Base-by-base conservation (phyloP, 2,329 filamentous ascomycete genomes). In the Dichotomopilus funicola region DNA sequence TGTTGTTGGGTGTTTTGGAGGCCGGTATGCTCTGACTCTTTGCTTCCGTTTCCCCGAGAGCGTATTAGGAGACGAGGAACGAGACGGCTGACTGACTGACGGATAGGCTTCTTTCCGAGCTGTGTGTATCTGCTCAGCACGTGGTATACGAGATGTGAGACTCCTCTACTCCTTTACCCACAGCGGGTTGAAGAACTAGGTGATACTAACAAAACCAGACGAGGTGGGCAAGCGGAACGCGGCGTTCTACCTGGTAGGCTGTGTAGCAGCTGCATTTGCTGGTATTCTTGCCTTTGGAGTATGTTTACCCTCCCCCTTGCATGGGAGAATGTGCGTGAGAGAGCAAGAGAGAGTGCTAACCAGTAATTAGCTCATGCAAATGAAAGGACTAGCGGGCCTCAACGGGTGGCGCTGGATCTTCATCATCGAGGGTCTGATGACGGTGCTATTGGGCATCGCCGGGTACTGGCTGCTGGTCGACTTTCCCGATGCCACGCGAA, bases 101-200 rank as follows among this genome's bases (percentile, higher is more conserved):
- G 8, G 12, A 34, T 34, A 63, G 61, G 86, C 0, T 88, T 86
- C 70, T 89, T 89, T 68, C 85, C 86, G 0, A 80, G 81, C 51
- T 85, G 80, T 50, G 83, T 87, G 0, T 89, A 88, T 64, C 72
- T 89, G 5, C 77, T 90, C n/a, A 85, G 81, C 57, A 87, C 83
- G 38, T 90, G 85, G 85, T 88, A 87, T 65, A 85, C 83, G 0
- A 72, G 83, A 68, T 85, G 79, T 81, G 68, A 75, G 77, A 67
- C 4, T 3, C 19, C 19, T 27, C n/a, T 27, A 27, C 19, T 3
- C 19, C 19, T 3, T 27, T 13, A 10, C 7, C 10, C 42, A 6
- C 0, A 13, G 48, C 9, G 11, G 31, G 19, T 11, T 31, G 10
- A 31, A n/a, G 13, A 33, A 7, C 1, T 12, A 34, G 37, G 38